A percentile compares a stretch with the other conserved stretches of the same genome.
phyloP scores from a whole-genome alignment of 306 rosid genomes.

The Malus asiatica region DNA sequence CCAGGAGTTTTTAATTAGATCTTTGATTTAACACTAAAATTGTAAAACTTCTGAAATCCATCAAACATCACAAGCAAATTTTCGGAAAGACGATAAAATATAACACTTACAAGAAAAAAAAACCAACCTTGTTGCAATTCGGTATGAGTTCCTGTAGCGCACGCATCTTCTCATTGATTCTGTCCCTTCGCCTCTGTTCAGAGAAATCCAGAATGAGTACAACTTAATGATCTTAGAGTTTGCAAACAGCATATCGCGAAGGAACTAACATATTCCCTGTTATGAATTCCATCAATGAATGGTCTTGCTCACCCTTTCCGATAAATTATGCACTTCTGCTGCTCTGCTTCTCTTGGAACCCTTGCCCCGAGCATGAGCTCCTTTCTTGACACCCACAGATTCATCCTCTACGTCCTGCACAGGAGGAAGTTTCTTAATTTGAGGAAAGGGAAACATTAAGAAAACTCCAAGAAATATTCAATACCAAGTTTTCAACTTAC shows the following conservation, averaged over 20 bases:
- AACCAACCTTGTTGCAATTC: conserved; percentile 74
- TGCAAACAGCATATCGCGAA: not conserved
- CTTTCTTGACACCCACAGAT: conserved; percentile 45
- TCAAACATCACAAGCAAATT: not conserved
- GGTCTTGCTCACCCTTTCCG: conserved; percentile 70
- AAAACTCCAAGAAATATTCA: conserved; percentile 7
- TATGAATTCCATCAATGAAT: conserved; percentile 1
- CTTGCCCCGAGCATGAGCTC: conserved; percentile 27
- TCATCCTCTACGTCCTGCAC: conserved; percentile 75
- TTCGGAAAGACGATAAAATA: not conserved
- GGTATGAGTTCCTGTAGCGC: conserved; percentile 87
- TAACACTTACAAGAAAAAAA: not conserved
- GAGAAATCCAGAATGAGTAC: conserved; percentile 16
- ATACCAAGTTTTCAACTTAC: conserved; percentile 44
- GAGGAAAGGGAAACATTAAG: conserved; percentile 7
- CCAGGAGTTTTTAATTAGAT: conserved; percentile 14
- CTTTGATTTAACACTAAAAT: conserved; percentile 6
- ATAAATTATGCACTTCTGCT: conserved; percentile 83
- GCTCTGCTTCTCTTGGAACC: conserved; percentile 80
- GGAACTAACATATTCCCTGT: not conserved
- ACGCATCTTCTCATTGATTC: conserved; percentile 92
- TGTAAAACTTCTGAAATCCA: not conserved
- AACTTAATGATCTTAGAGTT: conserved; percentile 3
- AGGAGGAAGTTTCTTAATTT: conserved; percentile 25
- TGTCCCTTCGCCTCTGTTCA: conserved; percentile 69